Evolutionary conservation across 148 eudicot species (phyloP), one percentile per base, ranked within the genome.

Genomic region (Vaccinium darrowii): DNA sequence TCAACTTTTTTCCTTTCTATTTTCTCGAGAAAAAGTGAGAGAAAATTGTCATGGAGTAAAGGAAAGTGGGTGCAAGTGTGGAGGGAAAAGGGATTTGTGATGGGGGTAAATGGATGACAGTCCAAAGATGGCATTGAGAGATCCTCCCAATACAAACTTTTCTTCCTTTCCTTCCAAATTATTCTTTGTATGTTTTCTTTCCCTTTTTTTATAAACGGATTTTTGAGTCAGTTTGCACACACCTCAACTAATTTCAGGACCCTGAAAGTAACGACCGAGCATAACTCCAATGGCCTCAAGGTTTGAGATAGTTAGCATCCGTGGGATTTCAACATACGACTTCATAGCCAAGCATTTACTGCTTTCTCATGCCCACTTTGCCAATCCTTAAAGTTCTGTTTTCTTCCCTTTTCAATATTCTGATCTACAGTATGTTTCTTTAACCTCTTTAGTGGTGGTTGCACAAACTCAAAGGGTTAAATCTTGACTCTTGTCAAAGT

Each of bases 61-160:
- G 88, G 82, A 84, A 79, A 87, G 89, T 80, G 86, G 90, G 84
- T 33, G 84, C 87, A 82, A 80, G 39, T 82, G 87, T 57, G 82
- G 85, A 67, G 54, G 65, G 76, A 33, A 77, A 88, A 82, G 76
- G 83, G 54, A 12, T 39, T 78, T 88, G 83, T 79, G 47, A 75
- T 58, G 75, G 50, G 43, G 62, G 72, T 43, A 81, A 77, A 85
- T 88, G 85, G 87, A 88, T 85, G 87, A 88, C 87, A 88, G 89
- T 81, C 69, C 72, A 14, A 81, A 75, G 87, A 85, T 78, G 84
- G 84, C 87, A 86, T 84, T 86, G 51, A 88, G 81, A 83, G 79
- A 43, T 76, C 88, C 75, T 84, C 82, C 75, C 83, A 72, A 72
- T 74, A 52, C 78, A 71, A 69, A 54, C 39, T 71, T 85, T 82